phyloP scores from a whole-genome alignment of 192 early-diverging fungal genomes.

The Spizellomyces sp. region DNA sequence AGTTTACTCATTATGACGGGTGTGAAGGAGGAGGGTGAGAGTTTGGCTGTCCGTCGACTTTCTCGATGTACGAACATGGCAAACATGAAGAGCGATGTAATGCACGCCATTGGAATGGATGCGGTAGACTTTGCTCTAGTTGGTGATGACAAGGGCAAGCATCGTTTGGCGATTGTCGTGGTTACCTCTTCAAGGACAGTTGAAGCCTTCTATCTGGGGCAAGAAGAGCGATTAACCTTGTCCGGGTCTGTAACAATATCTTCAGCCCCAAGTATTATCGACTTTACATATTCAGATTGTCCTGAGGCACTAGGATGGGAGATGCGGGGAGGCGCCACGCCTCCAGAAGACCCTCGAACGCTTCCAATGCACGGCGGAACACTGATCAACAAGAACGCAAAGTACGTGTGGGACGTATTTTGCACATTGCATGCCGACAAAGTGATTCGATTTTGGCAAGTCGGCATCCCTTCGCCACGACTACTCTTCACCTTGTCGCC shows the following conservation, averaged over 20 bases:
- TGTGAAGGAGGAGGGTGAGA: background rate
- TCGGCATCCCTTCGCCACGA: background rate
- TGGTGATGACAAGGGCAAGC: too few species aligned
- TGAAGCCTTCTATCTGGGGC: too few species aligned
- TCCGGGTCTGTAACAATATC: background rate
- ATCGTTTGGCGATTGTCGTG: too few species aligned
- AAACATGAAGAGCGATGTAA: too few species aligned
- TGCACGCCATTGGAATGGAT: too few species aligned
- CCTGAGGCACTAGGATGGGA: slow-evolving; percentile 28
- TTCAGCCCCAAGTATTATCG: background rate
- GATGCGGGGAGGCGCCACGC: slow-evolving; percentile 3
- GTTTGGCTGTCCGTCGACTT: too few species aligned
- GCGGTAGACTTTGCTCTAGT: too few species aligned
- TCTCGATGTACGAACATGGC: too few species aligned
- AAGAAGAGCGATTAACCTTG: too few species aligned
- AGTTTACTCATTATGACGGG: background rate
- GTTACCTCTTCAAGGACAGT: too few species aligned
- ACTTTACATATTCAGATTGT: background rate
- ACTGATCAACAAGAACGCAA: slow-evolving; percentile 20
- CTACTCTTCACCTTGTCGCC: slow-evolving; percentile 5
- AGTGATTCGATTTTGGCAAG: slow-evolving; percentile 21
- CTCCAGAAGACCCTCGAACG: background rate
- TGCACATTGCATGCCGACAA: slow-evolving; percentile 5
- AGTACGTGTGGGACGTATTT: slow-evolving; percentile 26
- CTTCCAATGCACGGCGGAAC: slow-evolving; percentile 14